Evolutionary conservation across 1,284 basidiomycete species (phyloP).

Genomic region (Cutaneotrichosporon spelunceum): DNA sequence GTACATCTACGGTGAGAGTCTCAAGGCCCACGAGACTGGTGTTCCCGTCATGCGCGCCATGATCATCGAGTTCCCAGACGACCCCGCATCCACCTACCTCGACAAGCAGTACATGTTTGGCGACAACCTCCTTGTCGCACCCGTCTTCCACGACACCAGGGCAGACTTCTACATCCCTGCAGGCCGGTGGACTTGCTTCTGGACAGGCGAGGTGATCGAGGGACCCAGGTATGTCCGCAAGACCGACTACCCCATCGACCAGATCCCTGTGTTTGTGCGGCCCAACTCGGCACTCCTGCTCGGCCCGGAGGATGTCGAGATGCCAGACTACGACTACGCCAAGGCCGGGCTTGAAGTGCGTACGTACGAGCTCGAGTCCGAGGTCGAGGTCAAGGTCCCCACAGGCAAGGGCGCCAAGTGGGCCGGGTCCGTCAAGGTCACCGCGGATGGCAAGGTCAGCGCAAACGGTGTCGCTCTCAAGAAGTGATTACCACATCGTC

Average conservation of each 20-base stretch:
- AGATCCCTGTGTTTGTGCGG: constrained; percentile 65
- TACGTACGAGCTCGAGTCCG: constrained; percentile 56
- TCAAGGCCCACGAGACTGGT: constrained; percentile 60
- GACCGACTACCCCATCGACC: constrained; percentile 35
- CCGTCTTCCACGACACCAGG: constrained; percentile 62
- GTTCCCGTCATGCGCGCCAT: constrained; percentile 67
- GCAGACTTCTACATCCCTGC: constrained; percentile 66
- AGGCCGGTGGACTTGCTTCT: constrained; percentile 63
- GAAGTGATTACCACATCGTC: not conserved
- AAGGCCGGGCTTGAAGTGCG: constrained; percentile 56
- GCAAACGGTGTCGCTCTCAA: constrained; percentile 12
- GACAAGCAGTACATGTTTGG: constrained; percentile 68
- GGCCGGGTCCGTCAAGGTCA: constrained; percentile 28
- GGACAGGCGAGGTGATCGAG: constrained; percentile 29
- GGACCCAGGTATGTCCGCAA: constrained; percentile 41
- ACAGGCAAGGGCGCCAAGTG: constrained; percentile 41
- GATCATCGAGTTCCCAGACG: constrained; percentile 68
- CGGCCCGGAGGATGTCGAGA: constrained; percentile 58
- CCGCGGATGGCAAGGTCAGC: constrained; percentile 21
- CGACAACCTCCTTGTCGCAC: constrained; percentile 67
- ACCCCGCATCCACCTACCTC: constrained; percentile 63
- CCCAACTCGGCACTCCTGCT: constrained; percentile 60
- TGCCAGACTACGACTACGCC: constrained; percentile 65
- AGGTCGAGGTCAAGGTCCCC: constrained; percentile 54
- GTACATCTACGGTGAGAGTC: constrained; percentile 65